phyloP scores from a whole-genome alignment of 768 basidiomycete genomes.

The Tulasnella sp. region DNA sequence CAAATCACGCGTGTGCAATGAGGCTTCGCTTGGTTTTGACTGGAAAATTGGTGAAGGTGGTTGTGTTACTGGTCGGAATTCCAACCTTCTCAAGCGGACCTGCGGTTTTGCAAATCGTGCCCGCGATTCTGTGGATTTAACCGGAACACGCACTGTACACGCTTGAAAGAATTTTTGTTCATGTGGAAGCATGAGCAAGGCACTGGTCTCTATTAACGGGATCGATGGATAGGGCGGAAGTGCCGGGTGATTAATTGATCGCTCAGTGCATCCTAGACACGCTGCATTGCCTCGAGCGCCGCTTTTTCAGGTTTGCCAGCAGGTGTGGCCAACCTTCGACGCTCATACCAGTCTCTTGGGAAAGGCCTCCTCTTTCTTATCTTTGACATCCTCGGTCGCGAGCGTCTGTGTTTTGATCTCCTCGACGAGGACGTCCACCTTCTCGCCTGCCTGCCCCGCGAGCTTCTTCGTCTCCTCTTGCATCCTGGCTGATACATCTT shows the following conservation, averaged over 20 bases:
- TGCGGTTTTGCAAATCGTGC: no score
- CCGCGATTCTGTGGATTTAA: no score
- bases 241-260: no score
- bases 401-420: background rate
- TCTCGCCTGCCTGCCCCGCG: background rate
- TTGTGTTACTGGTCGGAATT: background rate
- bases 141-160: conserved; percentile 2
- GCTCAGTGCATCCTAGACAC: no score
- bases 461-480: conserved; percentile 6
- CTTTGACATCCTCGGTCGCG: background rate
- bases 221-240: no score
- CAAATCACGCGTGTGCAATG: no score
- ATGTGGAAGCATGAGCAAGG: background rate
- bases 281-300: no score
- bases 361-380: conserved; percentile 1
- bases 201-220: no score
- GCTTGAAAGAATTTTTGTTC: background rate
- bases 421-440: background rate
- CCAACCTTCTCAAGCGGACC: background rate
- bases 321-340: no score
- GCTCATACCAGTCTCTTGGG: conserved; percentile 6
- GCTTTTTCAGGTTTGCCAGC: no score
- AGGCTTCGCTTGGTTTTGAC: no score
- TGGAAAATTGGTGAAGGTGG: no score
- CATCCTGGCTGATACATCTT: background rate